These are phyloP conservation scores for Phytopythium oedochilum DNA, from an alignment of 352 stramenopile genomes.

Conservation along the genomic window DNA sequence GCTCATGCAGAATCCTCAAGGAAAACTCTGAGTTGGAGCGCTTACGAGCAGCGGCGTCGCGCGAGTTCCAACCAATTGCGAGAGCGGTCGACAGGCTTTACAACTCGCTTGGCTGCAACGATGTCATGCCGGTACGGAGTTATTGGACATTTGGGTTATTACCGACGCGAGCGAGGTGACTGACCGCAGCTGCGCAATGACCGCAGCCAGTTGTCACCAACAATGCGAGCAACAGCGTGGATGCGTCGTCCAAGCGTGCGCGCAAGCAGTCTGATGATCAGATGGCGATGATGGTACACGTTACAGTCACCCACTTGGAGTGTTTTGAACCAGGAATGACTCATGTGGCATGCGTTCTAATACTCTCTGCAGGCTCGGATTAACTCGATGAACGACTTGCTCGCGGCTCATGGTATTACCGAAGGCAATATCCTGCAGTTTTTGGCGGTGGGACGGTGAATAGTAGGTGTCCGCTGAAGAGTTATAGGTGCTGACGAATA, in stretches of 20 bases:
- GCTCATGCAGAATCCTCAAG: conserved; percentile 50
- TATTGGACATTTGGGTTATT: neutral
- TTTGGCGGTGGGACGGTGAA: conserved; percentile 53
- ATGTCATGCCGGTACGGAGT: conserved; percentile 56
- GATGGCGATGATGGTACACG: conserved; percentile 60
- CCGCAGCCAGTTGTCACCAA: conserved; percentile 1
- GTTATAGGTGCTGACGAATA: neutral
- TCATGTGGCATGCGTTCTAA: neutral
- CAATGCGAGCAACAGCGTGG: conserved; percentile 16
- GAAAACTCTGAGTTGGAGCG: conserved; percentile 74
- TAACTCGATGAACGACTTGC: conserved; percentile 83
- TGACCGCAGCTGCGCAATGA: neutral
- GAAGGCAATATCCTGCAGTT: conserved; percentile 85
- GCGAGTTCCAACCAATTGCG: conserved; percentile 71
- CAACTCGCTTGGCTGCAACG: conserved; percentile 74
- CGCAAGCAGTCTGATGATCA: conserved; percentile 73
- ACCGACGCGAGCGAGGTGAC: neutral
- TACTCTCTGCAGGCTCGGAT: conserved; percentile 46
- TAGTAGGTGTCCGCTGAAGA: too few relatives aligned
- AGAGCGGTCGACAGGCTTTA: conserved; percentile 71
- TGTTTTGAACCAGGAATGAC: too few relatives aligned
- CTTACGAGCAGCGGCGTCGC: conserved; percentile 42
- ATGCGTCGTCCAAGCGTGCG: conserved; percentile 32
- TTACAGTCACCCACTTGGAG: too few relatives aligned
- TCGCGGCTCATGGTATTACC: conserved; percentile 71